Evolutionary conservation across 805 yeast species (phyloP), one percentile per base, ranked within the genome.

Genomic region (Candida chauliodis): DNA sequence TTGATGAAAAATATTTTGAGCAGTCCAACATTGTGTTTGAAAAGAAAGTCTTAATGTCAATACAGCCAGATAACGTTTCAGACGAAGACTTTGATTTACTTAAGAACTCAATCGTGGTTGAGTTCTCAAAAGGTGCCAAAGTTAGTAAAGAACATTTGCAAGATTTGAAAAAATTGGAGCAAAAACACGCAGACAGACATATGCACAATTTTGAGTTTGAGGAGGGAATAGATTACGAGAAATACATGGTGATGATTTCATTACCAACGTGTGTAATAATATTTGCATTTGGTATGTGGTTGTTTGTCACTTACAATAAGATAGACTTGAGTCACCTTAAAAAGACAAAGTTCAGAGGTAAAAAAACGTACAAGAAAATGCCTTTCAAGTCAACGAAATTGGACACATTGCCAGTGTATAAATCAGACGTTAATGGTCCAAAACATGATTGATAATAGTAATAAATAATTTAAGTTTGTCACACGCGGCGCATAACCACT

Each of bases 11-110:
- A 9, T 87, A 95, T 90, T 62, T 87, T 22, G 54, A 55, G 6
- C 45, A 50, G 9, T 23, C 36, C 22, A 8, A 16, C 16, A 67
- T 66, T 26, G 81, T 73, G 3, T 58, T 63, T 47, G 75, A 69
- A 48, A 76, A 75, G 50, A 72, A 73, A 44, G 79, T 84, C 9
- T 66, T 81, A 35, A 61, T 88, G 29, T 69, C 90, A 2, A 71
- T 88, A 34, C 96, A 89, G 59, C 91, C 95, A 1, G 82, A 78
- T 38, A 66, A 66, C 31, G 68, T 81, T 14, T 51, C 67, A 2
- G 88, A 81, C 55, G 86, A 80, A 3, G 90, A 81, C 2, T 83
- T 83, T 52, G 69, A 77, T 44, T 63, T 76, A 10, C 45, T 76
- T 45, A 55, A 58, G 9, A 58, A 66, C 58, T 45, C 63, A 45